These are phyloP conservation scores for Rhodotorula mucilaginosa DNA, from an alignment of 1,284 basidiomycete genomes.

Conservation along the genomic window DNA sequence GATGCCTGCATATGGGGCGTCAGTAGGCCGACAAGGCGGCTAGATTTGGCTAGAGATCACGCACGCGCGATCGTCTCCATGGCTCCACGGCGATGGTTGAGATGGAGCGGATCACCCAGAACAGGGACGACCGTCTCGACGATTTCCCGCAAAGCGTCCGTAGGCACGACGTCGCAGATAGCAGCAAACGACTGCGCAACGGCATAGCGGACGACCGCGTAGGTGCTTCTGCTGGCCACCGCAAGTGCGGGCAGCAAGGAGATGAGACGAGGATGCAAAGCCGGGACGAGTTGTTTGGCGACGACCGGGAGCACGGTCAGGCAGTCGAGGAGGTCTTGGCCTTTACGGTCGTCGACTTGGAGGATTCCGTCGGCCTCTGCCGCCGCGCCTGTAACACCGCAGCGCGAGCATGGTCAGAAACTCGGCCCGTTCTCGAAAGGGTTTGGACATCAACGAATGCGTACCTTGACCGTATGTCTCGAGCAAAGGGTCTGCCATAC, in stretches of 20 bases:
- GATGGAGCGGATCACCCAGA: slow-evolving; percentile 73
- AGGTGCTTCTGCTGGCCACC: slow-evolving; percentile 74
- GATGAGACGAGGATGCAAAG: slow-evolving; percentile 66
- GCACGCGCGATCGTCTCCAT: slow-evolving; percentile 85
- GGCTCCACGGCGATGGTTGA: slow-evolving; percentile 81
- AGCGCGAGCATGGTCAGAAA: not conserved
- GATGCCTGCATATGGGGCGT: slow-evolving; percentile 62
- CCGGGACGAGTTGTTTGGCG: slow-evolving; percentile 69
- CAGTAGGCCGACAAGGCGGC: not conserved
- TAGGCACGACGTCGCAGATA: slow-evolving; percentile 79
- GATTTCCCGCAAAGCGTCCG: slow-evolving; percentile 80
- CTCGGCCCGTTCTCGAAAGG: not conserved
- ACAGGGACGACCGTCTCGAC: slow-evolving; percentile 83
- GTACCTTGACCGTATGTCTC: slow-evolving; percentile 65
- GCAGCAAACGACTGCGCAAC: slow-evolving; percentile 83
- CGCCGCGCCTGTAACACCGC: slow-evolving; percentile 40
- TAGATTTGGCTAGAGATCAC: slow-evolving; percentile 48
- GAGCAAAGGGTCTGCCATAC: slow-evolving; percentile 75
- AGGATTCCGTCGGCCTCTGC: slow-evolving; percentile 53
- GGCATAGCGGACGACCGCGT: slow-evolving; percentile 82
- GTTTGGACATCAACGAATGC: slow-evolving; percentile 36
- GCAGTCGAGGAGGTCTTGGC: slow-evolving; percentile 90
- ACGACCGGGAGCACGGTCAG: slow-evolving; percentile 84
- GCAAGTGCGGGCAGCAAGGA: slow-evolving; percentile 74
- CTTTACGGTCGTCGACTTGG: slow-evolving; percentile 50